phyloP scores from a whole-genome alignment of 1,284 basidiomycete genomes.

The Fomitopsis pinicola region DNA sequence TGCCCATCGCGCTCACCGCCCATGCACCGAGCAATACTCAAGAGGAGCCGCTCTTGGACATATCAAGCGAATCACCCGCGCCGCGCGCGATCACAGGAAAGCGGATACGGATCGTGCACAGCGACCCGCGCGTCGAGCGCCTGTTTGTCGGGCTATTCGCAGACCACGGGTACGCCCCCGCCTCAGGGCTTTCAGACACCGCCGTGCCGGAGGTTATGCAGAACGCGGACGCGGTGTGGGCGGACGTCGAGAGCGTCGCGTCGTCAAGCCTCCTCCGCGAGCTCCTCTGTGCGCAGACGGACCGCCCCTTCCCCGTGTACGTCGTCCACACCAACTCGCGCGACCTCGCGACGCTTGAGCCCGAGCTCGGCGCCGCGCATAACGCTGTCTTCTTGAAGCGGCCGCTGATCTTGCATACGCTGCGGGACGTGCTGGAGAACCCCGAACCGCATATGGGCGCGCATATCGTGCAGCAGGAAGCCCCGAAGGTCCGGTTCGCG shows the following conservation, averaged over 20 bases:
- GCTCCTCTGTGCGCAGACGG: constrained; percentile 11
- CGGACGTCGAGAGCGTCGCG: constrained; percentile 21
- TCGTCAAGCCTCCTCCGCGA: constrained; percentile 13
- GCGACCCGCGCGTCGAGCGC: constrained; percentile 18
- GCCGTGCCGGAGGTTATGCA: constrained; percentile 14
- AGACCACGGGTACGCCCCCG: constrained; percentile 15
- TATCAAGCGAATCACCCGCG: not conserved
- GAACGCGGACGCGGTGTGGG: constrained; percentile 23
- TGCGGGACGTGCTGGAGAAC: constrained; percentile 18
- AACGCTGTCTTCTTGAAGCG: constrained; percentile 26
- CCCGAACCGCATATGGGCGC: constrained; percentile 18
- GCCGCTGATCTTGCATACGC: constrained; percentile 23
- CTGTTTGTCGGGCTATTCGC: constrained; percentile 20
- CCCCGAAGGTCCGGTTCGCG: constrained; percentile 21
- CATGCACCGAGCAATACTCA: constrained; percentile 6
- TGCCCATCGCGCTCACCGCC: constrained; percentile 19
- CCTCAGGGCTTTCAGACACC: constrained; percentile 3
- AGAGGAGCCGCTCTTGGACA: not conserved
- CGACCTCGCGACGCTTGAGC: constrained; percentile 21
- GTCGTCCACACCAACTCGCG: constrained; percentile 20
- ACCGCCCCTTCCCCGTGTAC: constrained; percentile 13
- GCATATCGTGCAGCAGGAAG: constrained; percentile 10
- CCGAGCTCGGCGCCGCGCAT: constrained; percentile 15
- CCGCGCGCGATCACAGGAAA: constrained; percentile 8
- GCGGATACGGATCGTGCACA: constrained; percentile 21